Conservation (phyloP, 352 stramenopile species). For the Pythium dissotocum region DNA sequence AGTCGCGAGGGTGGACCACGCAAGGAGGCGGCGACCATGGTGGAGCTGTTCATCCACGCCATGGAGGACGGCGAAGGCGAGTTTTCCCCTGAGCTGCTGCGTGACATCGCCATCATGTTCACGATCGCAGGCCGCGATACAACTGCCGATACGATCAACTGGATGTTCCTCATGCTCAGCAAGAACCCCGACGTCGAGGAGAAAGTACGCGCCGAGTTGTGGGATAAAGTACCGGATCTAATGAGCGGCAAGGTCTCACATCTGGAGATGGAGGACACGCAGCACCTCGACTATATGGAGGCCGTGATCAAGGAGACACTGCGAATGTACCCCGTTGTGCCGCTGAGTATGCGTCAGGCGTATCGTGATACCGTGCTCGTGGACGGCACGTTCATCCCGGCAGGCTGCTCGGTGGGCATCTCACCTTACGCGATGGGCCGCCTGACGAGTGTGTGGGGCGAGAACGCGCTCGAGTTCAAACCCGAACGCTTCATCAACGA, state of each 20-base stretch:
- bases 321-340: conserved; percentile 37
- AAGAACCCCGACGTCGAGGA: conserved; percentile 37
- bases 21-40: conserved; percentile 17
- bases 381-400: conserved; percentile 37
- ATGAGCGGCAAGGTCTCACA: conserved; percentile 3
- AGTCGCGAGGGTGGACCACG: neutral
- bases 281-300: conserved; percentile 22
- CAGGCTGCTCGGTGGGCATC: conserved; percentile 31
- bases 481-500: conserved; percentile 35
- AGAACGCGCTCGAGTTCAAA: conserved; percentile 34
- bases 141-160: conserved; percentile 45
- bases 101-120: conserved; percentile 53
- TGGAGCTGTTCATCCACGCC: conserved; percentile 28
- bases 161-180: conserved; percentile 46
- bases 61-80: conserved; percentile 21
- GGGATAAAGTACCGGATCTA: conserved; percentile 26
- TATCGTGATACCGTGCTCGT: conserved; percentile 33
- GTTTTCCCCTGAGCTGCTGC: conserved; percentile 29
- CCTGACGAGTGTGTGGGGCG: conserved; percentile 33
- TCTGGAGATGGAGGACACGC: conserved; percentile 18
- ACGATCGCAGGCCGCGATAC: conserved; percentile 55
- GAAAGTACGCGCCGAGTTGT: conserved; percentile 33
- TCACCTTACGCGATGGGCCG: conserved; percentile 35
- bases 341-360: conserved; percentile 30
- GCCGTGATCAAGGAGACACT: conserved; percentile 42